phyloP scores from a whole-genome alignment of 169 alveolate species.

The Eimeria acervulina region DNA sequence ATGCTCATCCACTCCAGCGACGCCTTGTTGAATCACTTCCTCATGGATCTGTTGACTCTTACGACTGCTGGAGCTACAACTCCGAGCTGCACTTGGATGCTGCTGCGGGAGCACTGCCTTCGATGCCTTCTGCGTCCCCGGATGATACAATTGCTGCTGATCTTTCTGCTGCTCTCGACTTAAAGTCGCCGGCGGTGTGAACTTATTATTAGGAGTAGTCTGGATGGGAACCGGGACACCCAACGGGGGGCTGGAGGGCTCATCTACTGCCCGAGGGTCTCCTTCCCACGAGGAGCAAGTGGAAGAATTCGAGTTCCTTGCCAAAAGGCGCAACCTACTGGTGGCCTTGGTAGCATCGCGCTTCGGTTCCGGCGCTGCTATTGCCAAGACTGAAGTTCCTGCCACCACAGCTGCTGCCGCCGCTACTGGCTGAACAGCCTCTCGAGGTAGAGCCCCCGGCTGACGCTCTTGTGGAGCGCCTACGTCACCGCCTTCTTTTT shows the following conservation, averaged over 20 bases:
- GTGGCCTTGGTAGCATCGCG: conserved; percentile 31
- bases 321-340: conserved; percentile 20
- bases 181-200: neutral
- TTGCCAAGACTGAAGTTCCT: conserved; percentile 14
- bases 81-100: neutral
- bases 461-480: neutral
- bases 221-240: neutral
- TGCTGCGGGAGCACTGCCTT: neutral
- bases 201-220: neutral
- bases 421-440: neutral
- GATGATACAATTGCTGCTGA: neutral
- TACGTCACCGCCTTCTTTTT: neutral
- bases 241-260: conserved; percentile 16
- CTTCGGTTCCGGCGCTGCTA: conserved; percentile 53
- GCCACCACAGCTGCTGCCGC: neutral
- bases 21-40: neutral
- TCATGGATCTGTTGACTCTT: neutral
- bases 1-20: neutral
- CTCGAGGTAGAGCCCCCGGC: neutral
- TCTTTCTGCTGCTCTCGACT: neutral
- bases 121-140: neutral
- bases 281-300: conserved; percentile 70
- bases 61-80: neutral
- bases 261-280: conserved; percentile 41
- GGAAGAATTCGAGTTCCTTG: conserved; percentile 42